These are phyloP conservation scores for Trichaptum fuscoviolaceum DNA, from an alignment of 768 basidiomycete genomes.

Conservation along the genomic window DNA sequence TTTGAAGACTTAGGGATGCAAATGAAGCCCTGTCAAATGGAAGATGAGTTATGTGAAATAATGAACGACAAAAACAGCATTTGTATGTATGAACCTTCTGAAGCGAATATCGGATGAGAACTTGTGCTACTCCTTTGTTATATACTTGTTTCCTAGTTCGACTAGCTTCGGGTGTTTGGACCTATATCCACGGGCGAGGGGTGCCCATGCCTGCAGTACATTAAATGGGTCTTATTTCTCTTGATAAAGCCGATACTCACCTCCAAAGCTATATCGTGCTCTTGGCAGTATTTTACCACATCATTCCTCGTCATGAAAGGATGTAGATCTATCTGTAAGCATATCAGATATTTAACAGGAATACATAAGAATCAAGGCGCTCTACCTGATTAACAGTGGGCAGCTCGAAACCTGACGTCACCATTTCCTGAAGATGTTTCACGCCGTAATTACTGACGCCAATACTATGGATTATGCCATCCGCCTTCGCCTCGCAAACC, in stretches of 20 bases:
- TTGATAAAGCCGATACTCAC: slow-evolving; percentile 27
- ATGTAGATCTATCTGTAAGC: slow-evolving; percentile 45
- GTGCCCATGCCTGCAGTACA: slow-evolving; percentile 58
- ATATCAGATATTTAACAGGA: slow-evolving; percentile 2
- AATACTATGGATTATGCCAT: slow-evolving; percentile 52
- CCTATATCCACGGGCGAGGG: slow-evolving; percentile 59
- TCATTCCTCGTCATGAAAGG: slow-evolving; percentile 66
- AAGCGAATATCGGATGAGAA: slow-evolving; percentile 70
- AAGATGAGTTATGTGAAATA: slow-evolving; percentile 2
- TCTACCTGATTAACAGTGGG: slow-evolving; percentile 59
- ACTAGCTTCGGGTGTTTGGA: slow-evolving; percentile 54
- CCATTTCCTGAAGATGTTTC: slow-evolving; percentile 52
- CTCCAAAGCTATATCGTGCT: slow-evolving; percentile 57
- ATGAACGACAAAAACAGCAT: background rate
- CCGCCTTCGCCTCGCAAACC: slow-evolving; percentile 56
- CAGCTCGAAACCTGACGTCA: slow-evolving; percentile 36
- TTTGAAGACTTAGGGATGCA: slow-evolving; percentile 63
- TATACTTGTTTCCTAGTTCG: slow-evolving; percentile 46
- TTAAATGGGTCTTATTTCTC: slow-evolving; percentile 5
- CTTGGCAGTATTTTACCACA: slow-evolving; percentile 53
- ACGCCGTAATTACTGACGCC: slow-evolving; percentile 63
- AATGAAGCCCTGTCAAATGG: slow-evolving; percentile 40
- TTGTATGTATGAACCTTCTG: slow-evolving; percentile 51
- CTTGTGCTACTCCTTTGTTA: slow-evolving; percentile 47
- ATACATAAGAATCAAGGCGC: background rate